A percentile compares a stretch with the other conserved stretches of the same genome.
phyloP scores from a whole-genome alignment of 2,329 filamentous ascomycete species.

The Neospermospora avenae region DNA sequence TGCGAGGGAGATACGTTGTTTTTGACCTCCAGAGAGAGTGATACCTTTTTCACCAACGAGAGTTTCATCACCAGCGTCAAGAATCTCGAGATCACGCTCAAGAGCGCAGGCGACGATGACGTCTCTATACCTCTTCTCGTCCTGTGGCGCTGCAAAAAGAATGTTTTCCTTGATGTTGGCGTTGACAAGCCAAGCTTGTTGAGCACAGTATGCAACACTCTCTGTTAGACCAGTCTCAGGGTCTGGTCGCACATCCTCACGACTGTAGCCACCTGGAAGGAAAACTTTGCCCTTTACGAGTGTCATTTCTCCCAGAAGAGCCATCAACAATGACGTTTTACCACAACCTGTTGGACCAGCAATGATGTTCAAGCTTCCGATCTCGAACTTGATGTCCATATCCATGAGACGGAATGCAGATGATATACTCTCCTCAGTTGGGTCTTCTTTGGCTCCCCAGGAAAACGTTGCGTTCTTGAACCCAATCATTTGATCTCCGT shows the following conservation, averaged over 20 bases:
- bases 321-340: constrained; percentile 96
- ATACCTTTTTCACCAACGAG: constrained; percentile 97
- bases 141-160: constrained; percentile 76
- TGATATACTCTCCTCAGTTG: constrained; percentile 54
- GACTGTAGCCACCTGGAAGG: constrained; percentile 72
- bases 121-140: constrained; percentile 79
- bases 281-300: constrained; percentile 75
- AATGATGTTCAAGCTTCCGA: constrained; percentile 88
- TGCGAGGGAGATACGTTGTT: constrained; percentile 95
- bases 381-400: constrained; percentile 75
- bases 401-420: constrained; percentile 81
- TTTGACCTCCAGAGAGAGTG: constrained; percentile 92
- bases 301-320: constrained; percentile 93
- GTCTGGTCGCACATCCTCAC: constrained; percentile 79
- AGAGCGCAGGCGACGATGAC: constrained; percentile 90
- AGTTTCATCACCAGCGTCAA: constrained; percentile 89
- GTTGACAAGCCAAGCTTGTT: constrained; percentile 96
- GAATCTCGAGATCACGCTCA: constrained; percentile 85
- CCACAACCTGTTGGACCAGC: constrained; percentile 91
- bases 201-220: constrained; percentile 92
- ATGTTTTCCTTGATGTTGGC: constrained; percentile 96
- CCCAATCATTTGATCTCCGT: constrained; percentile 73
- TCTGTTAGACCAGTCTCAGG: constrained; percentile 84
- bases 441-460: constrained; percentile 73
- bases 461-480: constrained; percentile 82